Base-by-base conservation (phyloP, 306 rosid species). In the Hippophae gyantsensis region DNA sequence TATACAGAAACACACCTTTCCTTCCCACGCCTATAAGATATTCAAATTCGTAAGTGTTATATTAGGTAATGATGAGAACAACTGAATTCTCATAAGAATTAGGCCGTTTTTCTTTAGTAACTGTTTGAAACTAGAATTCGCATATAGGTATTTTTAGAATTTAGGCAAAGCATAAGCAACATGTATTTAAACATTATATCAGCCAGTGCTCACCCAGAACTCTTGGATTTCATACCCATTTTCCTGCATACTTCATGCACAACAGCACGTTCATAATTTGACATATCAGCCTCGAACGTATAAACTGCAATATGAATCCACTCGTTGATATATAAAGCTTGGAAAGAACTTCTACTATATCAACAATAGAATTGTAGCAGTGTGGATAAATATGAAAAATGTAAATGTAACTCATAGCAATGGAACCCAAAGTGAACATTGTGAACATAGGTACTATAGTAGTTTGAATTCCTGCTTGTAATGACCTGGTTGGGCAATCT, bases 161-260 rank as follows among this genome's bases (percentile, higher is more conserved):
- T 43, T 52, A 60, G 57, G 43, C 47, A 40, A 13, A 13, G 63
- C 53, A 49, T 56, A 2, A 25, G 44, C 45, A 9, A 27, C 42
- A 27, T 54, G 3, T 11, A 43, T n/a, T 27, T 10, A 38, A 11
- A 42, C 58, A 25, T 44, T 11, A 11, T 11, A 7, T 10, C 38
- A 38, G 57, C 13, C 60, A 61, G 58, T 65, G 76, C 97, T 88
- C 75, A 93, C 97, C 99, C 99, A 45, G 13, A 13, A 79, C 95
- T 93, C 76, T 77, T 93, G 62, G 99, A 86, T 51, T 0, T 72
- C 82, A 93, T 52, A 43, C 86, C 89, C 90, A 75, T 58, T 70
- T 63, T 78, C 27, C 10, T 56, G 71, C 90, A 63, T 40, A 68
- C 1, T 47, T 48, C 56, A 74, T 93, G 99, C 67, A 86, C 95